Conservation (phyloP, 352 stramenopile species). For the Aphanomyces cochlioides region DNA sequence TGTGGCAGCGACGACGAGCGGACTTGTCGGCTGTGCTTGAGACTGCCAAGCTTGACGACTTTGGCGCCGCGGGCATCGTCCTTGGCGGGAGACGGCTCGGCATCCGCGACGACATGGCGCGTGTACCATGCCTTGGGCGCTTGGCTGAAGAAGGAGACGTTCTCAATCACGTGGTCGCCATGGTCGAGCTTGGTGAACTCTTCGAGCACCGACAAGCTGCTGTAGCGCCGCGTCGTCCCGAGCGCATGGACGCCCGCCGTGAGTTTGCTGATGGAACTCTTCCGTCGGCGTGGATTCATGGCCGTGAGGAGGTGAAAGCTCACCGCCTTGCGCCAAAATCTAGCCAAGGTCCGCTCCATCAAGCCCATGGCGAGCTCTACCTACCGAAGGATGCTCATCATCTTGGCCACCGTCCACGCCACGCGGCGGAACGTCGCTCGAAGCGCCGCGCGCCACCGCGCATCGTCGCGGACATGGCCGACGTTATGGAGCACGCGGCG, state of each 20-base stretch:
- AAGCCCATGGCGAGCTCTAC: neutral
- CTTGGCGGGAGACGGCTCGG: neutral
- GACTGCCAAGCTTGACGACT: neutral
- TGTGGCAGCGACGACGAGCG: neutral
- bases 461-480: constrained; percentile 3
- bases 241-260: neutral
- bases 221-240: neutral
- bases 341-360: neutral
- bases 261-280: neutral
- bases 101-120: neutral
- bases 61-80: neutral
- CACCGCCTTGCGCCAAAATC: constrained; percentile 17
- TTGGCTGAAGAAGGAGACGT: constrained; percentile 13
- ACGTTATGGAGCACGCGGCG: neutral
- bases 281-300: too few species aligned
- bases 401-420: neutral
- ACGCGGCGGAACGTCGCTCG: neutral
- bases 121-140: constrained; percentile 25
- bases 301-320: too few species aligned
- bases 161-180: neutral
- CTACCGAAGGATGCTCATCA: neutral
- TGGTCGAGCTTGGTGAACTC: neutral
- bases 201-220: neutral
- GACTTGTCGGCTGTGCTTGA: neutral
- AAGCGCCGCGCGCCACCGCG: neutral